A percentile compares a stretch with the other conserved stretches of the same genome.
phyloP scores from a whole-genome alignment of 2,329 filamentous ascomycete species.

The Aphanocladium album region DNA sequence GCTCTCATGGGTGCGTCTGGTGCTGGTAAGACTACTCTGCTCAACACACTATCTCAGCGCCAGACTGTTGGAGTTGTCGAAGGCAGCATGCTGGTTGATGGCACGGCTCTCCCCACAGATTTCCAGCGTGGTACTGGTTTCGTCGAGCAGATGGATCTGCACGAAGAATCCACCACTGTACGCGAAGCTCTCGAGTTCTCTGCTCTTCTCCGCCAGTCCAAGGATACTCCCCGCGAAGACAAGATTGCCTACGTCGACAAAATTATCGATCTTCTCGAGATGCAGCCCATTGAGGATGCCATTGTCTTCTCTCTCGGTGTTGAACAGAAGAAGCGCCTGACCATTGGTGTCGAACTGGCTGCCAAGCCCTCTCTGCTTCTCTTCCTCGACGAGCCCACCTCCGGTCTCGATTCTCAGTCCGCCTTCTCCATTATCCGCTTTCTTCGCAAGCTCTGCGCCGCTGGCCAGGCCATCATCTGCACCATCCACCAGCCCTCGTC shows the following conservation, averaged over 20 bases:
- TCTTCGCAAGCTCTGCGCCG: slow-evolving; percentile 54
- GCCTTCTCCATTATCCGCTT: slow-evolving; percentile 60
- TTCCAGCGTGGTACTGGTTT: slow-evolving; percentile 79
- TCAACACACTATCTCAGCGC: slow-evolving; percentile 71
- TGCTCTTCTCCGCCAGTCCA: slow-evolving; percentile 57
- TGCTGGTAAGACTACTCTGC: slow-evolving; percentile 77
- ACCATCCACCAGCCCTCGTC: slow-evolving; percentile 58
- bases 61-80: slow-evolving; percentile 69
- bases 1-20: slow-evolving; percentile 78
- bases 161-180: slow-evolving; percentile 61
- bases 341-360: slow-evolving; percentile 52
- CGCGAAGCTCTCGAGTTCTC: slow-evolving; percentile 63
- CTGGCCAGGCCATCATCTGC: slow-evolving; percentile 54
- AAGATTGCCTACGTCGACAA: slow-evolving; percentile 65
- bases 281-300: slow-evolving; percentile 61
- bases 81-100: slow-evolving; percentile 76
- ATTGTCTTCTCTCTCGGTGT: slow-evolving; percentile 56
- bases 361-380: slow-evolving; percentile 55
- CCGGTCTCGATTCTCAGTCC: slow-evolving; percentile 52
- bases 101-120: slow-evolving; percentile 62
- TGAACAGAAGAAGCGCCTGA: slow-evolving; percentile 53
- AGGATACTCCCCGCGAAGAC: slow-evolving; percentile 51
- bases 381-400: slow-evolving; percentile 60
- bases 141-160: slow-evolving; percentile 60
- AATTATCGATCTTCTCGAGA: slow-evolving; percentile 64